Evolutionary conservation across 345 rosid species (phyloP).

Genomic region (Syzygium oleosum): DNA sequence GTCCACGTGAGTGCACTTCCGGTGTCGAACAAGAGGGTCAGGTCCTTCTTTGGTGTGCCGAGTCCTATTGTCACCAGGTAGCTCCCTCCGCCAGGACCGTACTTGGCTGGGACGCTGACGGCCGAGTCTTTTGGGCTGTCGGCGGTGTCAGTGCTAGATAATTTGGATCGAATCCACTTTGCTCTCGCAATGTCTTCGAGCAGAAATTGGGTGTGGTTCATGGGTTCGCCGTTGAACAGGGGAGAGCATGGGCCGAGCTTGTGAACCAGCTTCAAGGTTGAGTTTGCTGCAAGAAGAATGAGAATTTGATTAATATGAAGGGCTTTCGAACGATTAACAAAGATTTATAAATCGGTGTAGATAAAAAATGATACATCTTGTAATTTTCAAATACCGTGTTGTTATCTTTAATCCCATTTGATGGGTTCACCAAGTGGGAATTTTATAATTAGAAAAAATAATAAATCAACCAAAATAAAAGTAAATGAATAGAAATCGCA

Average conservation of each 20-base stretch:
- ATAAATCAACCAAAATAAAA: not conserved
- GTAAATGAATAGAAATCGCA: not conserved
- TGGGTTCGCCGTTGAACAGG: not conserved
- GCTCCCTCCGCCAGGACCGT: not conserved
- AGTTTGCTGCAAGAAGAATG: not conserved
- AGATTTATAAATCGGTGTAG: not conserved
- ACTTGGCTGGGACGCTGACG: not conserved
- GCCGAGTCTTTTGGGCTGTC: not conserved
- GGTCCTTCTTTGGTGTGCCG: constrained; percentile 10
- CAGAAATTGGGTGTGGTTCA: not conserved
- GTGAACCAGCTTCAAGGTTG: not conserved
- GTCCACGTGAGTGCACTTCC: constrained; percentile 14
- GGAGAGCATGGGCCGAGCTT: not conserved
- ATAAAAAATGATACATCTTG: not conserved
- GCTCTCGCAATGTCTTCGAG: not conserved
- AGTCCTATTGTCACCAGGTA: constrained; percentile 5
- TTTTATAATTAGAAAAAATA: not conserved
- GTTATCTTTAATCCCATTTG: not conserved
- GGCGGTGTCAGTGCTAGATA: not conserved
- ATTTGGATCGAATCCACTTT: not conserved
- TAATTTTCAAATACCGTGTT: not conserved
- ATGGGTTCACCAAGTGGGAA: not conserved
- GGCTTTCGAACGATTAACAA: not conserved
- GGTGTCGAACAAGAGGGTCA: constrained; percentile 10
- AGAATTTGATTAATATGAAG: not conserved